These are phyloP conservation scores for Starmerella asiatica DNA, from an alignment of 805 yeast species.

Conservation along the genomic window DNA sequence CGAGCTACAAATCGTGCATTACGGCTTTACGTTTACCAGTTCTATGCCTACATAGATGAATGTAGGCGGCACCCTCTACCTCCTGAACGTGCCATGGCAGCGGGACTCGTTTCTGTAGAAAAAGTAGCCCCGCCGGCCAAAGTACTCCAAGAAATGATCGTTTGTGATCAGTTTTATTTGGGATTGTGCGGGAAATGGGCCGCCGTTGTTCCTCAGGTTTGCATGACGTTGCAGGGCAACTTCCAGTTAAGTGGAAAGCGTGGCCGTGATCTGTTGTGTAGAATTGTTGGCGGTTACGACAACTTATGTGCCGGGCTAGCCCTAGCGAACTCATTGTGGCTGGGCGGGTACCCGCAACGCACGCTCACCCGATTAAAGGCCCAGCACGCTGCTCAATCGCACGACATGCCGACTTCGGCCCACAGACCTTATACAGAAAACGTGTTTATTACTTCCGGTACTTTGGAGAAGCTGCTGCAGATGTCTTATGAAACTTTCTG, in stretches of 20 bases:
- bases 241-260: constrained; percentile 4
- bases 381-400: background rate
- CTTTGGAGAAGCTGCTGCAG: constrained; percentile 1
- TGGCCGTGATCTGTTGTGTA: no score
- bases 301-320: no score
- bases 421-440: no score
- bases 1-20: background rate
- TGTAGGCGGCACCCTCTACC: no score
- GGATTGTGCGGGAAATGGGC: constrained; percentile 13
- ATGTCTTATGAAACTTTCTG: constrained; percentile 6
- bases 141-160: constrained; percentile 3
- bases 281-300: no score
- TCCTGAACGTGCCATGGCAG: no score
- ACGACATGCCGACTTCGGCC: no score
- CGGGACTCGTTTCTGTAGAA: no score
- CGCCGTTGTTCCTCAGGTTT: constrained; percentile 7
- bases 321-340: constrained; percentile 15
- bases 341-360: constrained; percentile 16
- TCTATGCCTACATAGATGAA: no score
- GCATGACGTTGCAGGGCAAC: constrained; percentile 14
- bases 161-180: constrained; percentile 5
- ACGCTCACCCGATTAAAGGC: constrained; percentile 7
- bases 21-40: background rate
- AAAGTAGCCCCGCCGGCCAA: constrained; percentile 6
- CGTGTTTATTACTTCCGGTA: constrained; percentile 1